A percentile compares a stretch with the other conserved stretches of the same genome.
These are phyloP conservation scores for Fusarium sp. DNA, from an alignment of 2,329 filamentous ascomycete genomes.

Conservation along the genomic window DNA sequence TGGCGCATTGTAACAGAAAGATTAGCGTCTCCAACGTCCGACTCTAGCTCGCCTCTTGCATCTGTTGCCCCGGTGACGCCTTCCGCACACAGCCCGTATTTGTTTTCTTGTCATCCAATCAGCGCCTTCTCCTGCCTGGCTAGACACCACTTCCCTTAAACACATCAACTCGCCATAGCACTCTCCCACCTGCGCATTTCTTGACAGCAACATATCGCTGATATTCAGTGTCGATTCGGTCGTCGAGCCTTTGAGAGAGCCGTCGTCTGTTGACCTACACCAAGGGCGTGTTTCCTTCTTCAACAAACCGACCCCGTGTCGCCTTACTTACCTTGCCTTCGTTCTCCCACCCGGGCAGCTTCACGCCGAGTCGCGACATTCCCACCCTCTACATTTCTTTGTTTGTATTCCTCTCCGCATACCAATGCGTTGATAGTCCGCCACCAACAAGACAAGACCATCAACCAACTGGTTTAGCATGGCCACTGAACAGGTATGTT, in stretches of 20 bases:
- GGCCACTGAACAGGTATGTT: slow-evolving; percentile 54
- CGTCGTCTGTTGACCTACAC: slow-evolving; percentile 33
- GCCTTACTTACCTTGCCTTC: slow-evolving; percentile 41
- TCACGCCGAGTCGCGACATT: slow-evolving; percentile 46
- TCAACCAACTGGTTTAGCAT: slow-evolving; percentile 46
- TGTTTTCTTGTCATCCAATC: slow-evolving; percentile 50
- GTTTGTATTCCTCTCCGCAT: slow-evolving; percentile 42
- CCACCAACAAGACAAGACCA: slow-evolving; percentile 28
- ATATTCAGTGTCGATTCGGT: slow-evolving; percentile 29
- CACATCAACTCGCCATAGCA: slow-evolving; percentile 45
- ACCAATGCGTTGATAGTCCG: slow-evolving; percentile 51
- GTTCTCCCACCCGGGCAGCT: slow-evolving; percentile 18
- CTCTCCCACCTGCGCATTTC: slow-evolving; percentile 37
- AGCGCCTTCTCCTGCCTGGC: slow-evolving; percentile 25
- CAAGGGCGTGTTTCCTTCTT: slow-evolving; percentile 42
- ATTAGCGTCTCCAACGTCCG: slow-evolving; percentile 42
- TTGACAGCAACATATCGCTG: slow-evolving; percentile 43
- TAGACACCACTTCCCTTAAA: slow-evolving; percentile 47
- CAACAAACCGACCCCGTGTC: slow-evolving; percentile 33
- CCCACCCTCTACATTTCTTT: slow-evolving; percentile 37
- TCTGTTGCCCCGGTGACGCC: slow-evolving; percentile 45
- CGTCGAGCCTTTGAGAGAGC: slow-evolving; percentile 41
- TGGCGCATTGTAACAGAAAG: slow-evolving; percentile 44
- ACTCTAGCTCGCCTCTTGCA: slow-evolving; percentile 24
- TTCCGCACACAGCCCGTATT: slow-evolving; percentile 38